Evolutionary conservation across 2,329 filamentous ascomycete species (phyloP).

Genomic region (Phaeosphaeriaceae sp.): DNA sequence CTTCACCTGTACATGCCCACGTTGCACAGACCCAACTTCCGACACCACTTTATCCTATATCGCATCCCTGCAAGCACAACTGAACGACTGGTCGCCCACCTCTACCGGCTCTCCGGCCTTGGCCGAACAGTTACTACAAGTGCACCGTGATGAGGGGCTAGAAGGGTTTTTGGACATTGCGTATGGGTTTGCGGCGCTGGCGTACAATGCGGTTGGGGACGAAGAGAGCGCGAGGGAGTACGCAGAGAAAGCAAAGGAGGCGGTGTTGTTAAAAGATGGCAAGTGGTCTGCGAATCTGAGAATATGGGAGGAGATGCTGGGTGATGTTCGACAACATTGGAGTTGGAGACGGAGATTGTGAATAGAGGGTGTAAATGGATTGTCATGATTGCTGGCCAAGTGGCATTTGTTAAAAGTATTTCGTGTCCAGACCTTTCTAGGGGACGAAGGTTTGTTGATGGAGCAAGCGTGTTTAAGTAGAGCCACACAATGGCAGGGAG

Average conservation of each 20-base stretch:
- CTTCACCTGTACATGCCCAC: slow-evolving; percentile 50
- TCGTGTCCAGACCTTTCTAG: no score
- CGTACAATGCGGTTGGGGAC: slow-evolving; percentile 46
- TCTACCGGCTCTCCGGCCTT: slow-evolving; percentile 26
- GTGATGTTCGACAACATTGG: slow-evolving; percentile 43
- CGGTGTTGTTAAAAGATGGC: slow-evolving; percentile 48
- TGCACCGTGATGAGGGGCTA: slow-evolving; percentile 47
- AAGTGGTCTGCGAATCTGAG: slow-evolving; percentile 35
- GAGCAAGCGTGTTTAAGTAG: no score
- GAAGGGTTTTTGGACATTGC: slow-evolving; percentile 49
- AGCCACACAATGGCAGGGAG: no score
- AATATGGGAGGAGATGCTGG: slow-evolving; percentile 41
- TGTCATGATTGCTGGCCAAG: no score
- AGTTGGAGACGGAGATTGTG: slow-evolving; percentile 20
- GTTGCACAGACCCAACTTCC: slow-evolving; percentile 40
- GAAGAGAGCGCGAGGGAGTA: slow-evolving; percentile 34
- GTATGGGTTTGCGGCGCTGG: slow-evolving; percentile 50
- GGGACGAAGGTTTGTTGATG: no score
- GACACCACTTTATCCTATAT: slow-evolving; percentile 43
- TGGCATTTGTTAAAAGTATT: no score
- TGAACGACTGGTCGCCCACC: slow-evolving; percentile 38
- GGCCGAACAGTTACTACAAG: slow-evolving; percentile 42
- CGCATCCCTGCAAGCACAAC: slow-evolving; percentile 32
- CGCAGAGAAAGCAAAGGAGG: slow-evolving; percentile 44
- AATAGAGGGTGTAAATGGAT: no score